Evolutionary conservation across 2,329 filamentous ascomycete species (phyloP), one percentile per base, ranked within the genome.

Genomic region (Xylariomycetidae sp.): DNA sequence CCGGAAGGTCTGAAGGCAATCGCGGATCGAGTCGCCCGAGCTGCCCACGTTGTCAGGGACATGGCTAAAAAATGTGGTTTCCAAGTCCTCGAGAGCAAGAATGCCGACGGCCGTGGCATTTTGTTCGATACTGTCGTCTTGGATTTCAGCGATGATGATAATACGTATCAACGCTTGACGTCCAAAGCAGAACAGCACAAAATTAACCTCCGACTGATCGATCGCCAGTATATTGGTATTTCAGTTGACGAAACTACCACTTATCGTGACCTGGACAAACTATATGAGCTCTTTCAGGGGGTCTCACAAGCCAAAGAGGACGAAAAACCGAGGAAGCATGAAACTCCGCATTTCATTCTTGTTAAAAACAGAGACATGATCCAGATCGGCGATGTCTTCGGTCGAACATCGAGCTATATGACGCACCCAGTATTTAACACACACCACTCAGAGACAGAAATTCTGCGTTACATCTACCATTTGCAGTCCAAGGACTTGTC

Each of bases 391-490:
- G 64, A 72, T 3, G 44, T 56, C 9, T 72, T 95, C 44, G 77
- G 76, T 54, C 77, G 90, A 55, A 82, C 77, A 16, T 87, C 85
- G 1, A 52, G 70, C 11, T 96, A 84, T 62, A 68, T 97, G 43
- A 89, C 85, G 0, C 89, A 97, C 58, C 86, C 88, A 1, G 87
- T 95, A 16, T 97, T 96, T 75, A 96, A 96, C 69, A 82, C 81
- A 2, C 81, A 97, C 59, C 90, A 94, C 63, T 95, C 88, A 3
- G 90, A 97, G 65, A 96, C 90, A 1, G 88, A 96, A 62, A 76
- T 97, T 50, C 70, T 97, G 31, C 83, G 90, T 27, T 97, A 97
- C 64, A 95, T 97, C 50, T 74, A 90, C 56, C 87, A 95, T 57
- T 72, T 97, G 5, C 85, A 94, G 58, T 94, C 88, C 31, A 96